These are phyloP conservation scores for Xerocomus minutiporus DNA, from an alignment of 1,284 basidiomycete genomes.

Conservation along the genomic window DNA sequence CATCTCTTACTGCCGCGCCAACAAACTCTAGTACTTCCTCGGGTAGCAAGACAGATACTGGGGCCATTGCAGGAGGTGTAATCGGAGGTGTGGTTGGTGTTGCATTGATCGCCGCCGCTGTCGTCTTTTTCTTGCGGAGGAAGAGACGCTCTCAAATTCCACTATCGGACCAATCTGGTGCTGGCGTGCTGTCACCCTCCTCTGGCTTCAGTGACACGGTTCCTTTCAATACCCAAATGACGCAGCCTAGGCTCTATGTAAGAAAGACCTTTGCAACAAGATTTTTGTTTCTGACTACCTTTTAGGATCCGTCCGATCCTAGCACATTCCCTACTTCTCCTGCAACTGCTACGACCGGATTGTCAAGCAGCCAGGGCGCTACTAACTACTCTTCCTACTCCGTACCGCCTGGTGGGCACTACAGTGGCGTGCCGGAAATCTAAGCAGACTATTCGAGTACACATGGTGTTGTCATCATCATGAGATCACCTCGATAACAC, in stretches of 20 bases:
- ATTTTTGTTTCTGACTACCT: slow-evolving; percentile 5
- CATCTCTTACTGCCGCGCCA: slow-evolving; percentile 5
- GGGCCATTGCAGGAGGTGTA: slow-evolving; percentile 35
- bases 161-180: slow-evolving; percentile 13
- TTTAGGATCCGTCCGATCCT: slow-evolving; percentile 32
- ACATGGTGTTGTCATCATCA: neutral
- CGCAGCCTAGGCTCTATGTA: slow-evolving; percentile 31
- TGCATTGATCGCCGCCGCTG: slow-evolving; percentile 25
- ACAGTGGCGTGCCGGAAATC: slow-evolving; percentile 29
- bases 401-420: slow-evolving; percentile 17
- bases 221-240: slow-evolving; percentile 18
- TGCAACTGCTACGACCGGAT: slow-evolving; percentile 11
- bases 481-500: neutral
- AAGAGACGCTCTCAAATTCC: slow-evolving; percentile 22
- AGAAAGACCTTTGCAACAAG: slow-evolving; percentile 1
- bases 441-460: slow-evolving; percentile 5
- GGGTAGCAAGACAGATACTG: slow-evolving; percentile 9
- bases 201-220: slow-evolving; percentile 5
- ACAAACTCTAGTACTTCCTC: slow-evolving; percentile 1
- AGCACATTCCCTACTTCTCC: slow-evolving; percentile 30
- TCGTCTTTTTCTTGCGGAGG: slow-evolving; percentile 29
- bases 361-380: slow-evolving; percentile 5
- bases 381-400: slow-evolving; percentile 13
- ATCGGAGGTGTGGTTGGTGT: slow-evolving; percentile 37
- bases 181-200: neutral